phyloP scores from a whole-genome alignment of 305 asterid genomes.

The Fraxinus latifolia region DNA sequence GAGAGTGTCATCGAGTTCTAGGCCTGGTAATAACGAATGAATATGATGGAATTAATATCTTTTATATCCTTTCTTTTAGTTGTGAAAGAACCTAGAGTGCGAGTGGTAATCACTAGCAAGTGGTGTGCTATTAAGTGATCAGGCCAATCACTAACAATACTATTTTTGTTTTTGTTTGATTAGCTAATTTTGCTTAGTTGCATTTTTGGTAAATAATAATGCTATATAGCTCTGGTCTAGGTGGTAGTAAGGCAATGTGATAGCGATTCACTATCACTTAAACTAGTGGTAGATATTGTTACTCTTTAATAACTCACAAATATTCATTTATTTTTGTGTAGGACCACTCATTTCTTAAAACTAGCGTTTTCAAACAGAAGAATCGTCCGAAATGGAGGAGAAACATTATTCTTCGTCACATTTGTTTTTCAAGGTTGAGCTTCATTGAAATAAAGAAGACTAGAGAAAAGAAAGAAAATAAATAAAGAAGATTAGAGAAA shows the following conservation, averaged over 20 bases:
- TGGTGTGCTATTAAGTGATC: neutral
- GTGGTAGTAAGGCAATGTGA: neutral
- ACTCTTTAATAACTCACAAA: neutral
- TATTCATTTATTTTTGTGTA: neutral
- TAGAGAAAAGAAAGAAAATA: neutral
- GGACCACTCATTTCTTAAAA: neutral
- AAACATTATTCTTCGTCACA: neutral
- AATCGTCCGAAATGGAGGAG: neutral
- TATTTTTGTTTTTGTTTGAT: neutral
- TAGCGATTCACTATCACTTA: too few species aligned
- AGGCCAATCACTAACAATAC: neutral
- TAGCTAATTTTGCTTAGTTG: neutral
- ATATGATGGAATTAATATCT: neutral
- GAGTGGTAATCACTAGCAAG: neutral
- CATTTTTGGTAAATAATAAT: neutral
- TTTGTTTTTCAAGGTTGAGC: neutral
- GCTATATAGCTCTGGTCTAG: neutral
- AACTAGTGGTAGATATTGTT: too few species aligned
- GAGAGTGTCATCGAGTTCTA: neutral
- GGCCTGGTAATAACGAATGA: neutral
- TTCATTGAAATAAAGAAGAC: neutral
- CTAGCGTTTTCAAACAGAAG: neutral
- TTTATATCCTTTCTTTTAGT: neutral
- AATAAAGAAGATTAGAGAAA: neutral
- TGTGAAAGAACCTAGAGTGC: neutral